phyloP scores from a whole-genome alignment of 495 filamentous ascomycete genomes.

The Podospora appendiculata region DNA sequence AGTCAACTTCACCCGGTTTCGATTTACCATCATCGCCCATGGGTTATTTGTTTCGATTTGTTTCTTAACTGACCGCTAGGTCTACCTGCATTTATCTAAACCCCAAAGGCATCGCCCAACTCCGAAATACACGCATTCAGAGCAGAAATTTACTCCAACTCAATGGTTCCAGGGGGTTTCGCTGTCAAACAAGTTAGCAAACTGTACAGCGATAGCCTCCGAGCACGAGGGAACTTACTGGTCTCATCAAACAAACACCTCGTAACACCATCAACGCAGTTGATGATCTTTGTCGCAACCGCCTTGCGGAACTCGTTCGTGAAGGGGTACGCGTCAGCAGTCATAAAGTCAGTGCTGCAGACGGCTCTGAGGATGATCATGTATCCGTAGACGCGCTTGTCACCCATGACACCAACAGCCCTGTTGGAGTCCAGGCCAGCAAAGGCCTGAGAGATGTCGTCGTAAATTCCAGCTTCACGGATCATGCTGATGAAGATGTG shows the following conservation, averaged over 20 bases:
- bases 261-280: background rate
- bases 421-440: conserved; percentile 62
- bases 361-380: conserved; percentile 8
- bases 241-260: background rate
- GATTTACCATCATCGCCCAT: too few relatives aligned
- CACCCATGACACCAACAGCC: conserved; percentile 72
- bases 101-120: too few relatives aligned
- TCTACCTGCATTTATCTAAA: too few relatives aligned
- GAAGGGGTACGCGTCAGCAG: background rate
- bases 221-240: background rate
- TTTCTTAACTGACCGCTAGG: too few relatives aligned
- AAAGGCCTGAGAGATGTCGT: conserved; percentile 56
- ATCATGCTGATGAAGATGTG: conserved; percentile 87
- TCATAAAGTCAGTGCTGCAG: background rate
- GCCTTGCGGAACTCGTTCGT: background rate
- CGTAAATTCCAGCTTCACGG: conserved; percentile 72
- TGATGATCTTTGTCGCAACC: background rate
- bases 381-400: conserved; percentile 54
- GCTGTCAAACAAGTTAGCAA: background rate
- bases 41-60: too few relatives aligned
- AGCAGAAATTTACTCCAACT: background rate
- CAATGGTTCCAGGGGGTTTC: background rate
- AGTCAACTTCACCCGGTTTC: too few relatives aligned
- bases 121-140: too few relatives aligned
- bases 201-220: background rate